These are phyloP conservation scores for Xylaria sp. DNA, from an alignment of 2,329 filamentous ascomycete genomes.

Conservation along the genomic window DNA sequence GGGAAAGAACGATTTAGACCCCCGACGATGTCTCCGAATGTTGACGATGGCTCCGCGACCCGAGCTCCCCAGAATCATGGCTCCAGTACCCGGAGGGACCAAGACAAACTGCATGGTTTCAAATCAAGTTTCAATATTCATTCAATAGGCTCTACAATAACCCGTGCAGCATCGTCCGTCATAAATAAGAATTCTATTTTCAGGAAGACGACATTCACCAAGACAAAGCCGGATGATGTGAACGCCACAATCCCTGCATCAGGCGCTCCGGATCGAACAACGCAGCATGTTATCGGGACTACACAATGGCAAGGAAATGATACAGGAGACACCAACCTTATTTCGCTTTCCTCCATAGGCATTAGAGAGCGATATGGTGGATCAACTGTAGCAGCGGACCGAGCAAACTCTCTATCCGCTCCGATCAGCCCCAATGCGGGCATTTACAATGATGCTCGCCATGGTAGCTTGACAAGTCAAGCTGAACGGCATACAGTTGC, in stretches of 20 bases:
- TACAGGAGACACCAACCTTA: background rate
- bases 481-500: constrained; percentile 35
- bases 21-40: constrained; percentile 46
- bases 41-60: background rate
- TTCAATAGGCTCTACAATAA: constrained; percentile 41
- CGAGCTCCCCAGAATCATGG: background rate
- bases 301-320: background rate
- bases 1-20: constrained; percentile 62
- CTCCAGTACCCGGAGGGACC: constrained; percentile 1
- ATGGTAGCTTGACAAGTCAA: constrained; percentile 17
- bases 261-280: background rate
- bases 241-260: background rate
- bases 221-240: constrained; percentile 9
- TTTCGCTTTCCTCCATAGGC: constrained; percentile 15
- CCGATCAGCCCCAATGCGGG: background rate
- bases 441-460: constrained; percentile 12
- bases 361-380: constrained; percentile 1
- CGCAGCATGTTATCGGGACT: background rate
- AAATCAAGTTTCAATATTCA: constrained; percentile 36
- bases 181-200: constrained; percentile 48
- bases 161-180: constrained; percentile 46
- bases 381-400: background rate
- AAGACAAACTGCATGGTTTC: constrained; percentile 27
- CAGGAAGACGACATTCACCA: constrained; percentile 50
- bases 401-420: constrained; percentile 32